Evolutionary conservation across 805 yeast genomes (phyloP).

Genomic region (Sungouiozyma intestinalis): DNA sequence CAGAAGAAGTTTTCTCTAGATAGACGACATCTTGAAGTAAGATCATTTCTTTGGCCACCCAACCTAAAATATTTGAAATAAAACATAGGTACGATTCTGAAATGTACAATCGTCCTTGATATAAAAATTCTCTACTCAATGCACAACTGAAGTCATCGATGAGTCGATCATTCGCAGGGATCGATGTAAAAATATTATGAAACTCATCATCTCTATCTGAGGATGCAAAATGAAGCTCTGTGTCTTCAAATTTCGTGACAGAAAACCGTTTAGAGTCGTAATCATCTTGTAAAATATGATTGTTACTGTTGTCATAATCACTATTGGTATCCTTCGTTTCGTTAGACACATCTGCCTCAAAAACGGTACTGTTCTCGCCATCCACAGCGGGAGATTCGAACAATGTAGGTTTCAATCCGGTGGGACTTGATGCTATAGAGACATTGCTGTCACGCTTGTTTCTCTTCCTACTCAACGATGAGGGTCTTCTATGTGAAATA

Average conservation of each 20-base stretch:
- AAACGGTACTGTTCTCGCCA: no score
- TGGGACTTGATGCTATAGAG: slow-evolving; percentile 14
- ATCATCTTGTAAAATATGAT: slow-evolving; percentile 2
- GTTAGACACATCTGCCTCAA: no score
- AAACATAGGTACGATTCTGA: slow-evolving; percentile 74
- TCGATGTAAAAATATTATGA: slow-evolving; percentile 59
- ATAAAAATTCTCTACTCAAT: slow-evolving; percentile 68
- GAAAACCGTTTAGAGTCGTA: slow-evolving; percentile 37
- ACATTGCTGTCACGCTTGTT: slow-evolving; percentile 1
- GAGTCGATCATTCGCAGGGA: slow-evolving; percentile 60
- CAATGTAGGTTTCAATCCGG: no score
- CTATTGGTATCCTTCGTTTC: not conserved
- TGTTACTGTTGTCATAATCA: not conserved
- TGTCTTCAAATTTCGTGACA: slow-evolving; percentile 47
- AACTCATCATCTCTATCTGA: slow-evolving; percentile 60
- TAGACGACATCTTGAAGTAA: slow-evolving; percentile 55
- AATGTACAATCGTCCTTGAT: slow-evolving; percentile 82
- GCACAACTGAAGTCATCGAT: slow-evolving; percentile 86
- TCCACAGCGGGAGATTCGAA: no score
- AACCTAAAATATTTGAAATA: slow-evolving; percentile 71
- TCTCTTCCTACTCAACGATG: slow-evolving; percentile 9
- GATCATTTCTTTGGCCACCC: slow-evolving; percentile 75
- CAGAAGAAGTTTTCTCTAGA: slow-evolving; percentile 70
- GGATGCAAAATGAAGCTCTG: slow-evolving; percentile 55
- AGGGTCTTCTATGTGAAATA: slow-evolving; percentile 24